Conservation (phyloP, 352 stramenopile species). For the Pythium graminicola region DNA sequence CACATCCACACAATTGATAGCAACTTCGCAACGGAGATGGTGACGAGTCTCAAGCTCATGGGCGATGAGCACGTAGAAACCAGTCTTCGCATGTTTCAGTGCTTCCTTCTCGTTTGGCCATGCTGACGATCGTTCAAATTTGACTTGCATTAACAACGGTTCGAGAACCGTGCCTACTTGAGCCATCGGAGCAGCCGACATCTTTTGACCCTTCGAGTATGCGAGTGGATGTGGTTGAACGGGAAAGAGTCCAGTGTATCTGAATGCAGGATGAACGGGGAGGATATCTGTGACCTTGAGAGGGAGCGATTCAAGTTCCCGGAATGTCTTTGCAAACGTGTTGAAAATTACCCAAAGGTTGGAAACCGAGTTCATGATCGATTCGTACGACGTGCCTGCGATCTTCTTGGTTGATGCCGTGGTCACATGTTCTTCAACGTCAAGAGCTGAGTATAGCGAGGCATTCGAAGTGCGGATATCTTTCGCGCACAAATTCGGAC, state of each 20-base stretch:
- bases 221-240: constrained; percentile 81
- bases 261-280: constrained; percentile 72
- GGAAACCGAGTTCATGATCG: constrained; percentile 66
- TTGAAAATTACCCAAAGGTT: constrained; percentile 82
- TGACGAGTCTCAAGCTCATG: constrained; percentile 66
- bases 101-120: constrained; percentile 83
- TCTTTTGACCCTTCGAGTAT: constrained; percentile 66
- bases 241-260: constrained; percentile 82
- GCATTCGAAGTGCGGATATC: constrained; percentile 75
- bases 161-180: constrained; percentile 74
- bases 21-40: constrained; percentile 65
- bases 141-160: constrained; percentile 60
- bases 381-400: constrained; percentile 53
- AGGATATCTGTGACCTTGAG: constrained; percentile 80
- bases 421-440: constrained; percentile 43
- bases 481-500: constrained; percentile 36
- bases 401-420: constrained; percentile 31
- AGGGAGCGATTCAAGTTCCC: constrained; percentile 73
- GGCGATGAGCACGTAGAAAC: constrained; percentile 86
- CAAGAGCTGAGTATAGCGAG: constrained; percentile 58
- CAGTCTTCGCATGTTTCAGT: constrained; percentile 76
- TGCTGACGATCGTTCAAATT: constrained; percentile 80
- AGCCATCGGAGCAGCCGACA: constrained; percentile 39
- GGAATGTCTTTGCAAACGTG: constrained; percentile 65
- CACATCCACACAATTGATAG: constrained; percentile 69